These are phyloP conservation scores for Skeletonema grethae DNA, from an alignment of 108 stramenopile species.

Conservation along the genomic window DNA sequence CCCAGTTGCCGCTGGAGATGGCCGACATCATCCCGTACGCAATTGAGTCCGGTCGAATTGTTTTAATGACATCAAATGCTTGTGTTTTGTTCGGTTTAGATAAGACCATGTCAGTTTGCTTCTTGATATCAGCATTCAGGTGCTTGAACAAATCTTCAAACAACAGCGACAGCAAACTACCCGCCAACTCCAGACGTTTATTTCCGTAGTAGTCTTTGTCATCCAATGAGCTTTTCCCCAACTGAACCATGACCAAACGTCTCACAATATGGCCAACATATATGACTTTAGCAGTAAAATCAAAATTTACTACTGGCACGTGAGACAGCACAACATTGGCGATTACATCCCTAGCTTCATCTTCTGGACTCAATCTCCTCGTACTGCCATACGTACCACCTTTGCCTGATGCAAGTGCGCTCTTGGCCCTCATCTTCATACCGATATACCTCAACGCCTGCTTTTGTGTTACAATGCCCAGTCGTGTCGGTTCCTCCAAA, in stretches of 20 bases:
- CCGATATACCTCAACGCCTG: slow-evolving; percentile 94
- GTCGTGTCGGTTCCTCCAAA: slow-evolving; percentile 86
- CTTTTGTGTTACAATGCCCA: slow-evolving; percentile 90
- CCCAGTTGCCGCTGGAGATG: slow-evolving; percentile 98
- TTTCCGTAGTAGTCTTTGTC: slow-evolving; percentile 99
- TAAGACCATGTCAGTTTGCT: slow-evolving; percentile 93
- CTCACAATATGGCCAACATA: slow-evolving; percentile 96
- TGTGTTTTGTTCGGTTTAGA: slow-evolving; percentile 93
- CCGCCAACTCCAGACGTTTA: slow-evolving; percentile 97
- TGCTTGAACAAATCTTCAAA: slow-evolving; percentile 99
- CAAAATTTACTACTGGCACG: slow-evolving; percentile 91
- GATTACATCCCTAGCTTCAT: slow-evolving; percentile 97
- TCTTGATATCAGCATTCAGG: slow-evolving; percentile 94
- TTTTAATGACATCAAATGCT: slow-evolving; percentile 95
- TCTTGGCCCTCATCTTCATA: slow-evolving; percentile 87
- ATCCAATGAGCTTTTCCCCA: slow-evolving; percentile 89
- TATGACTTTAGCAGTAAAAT: slow-evolving; percentile 90
- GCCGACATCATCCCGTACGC: slow-evolving; percentile 96
- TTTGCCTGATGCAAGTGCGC: slow-evolving; percentile 41
- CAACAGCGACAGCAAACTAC: slow-evolving; percentile 92
- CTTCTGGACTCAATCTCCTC: slow-evolving; percentile 70
- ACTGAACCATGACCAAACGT: slow-evolving; percentile 86
- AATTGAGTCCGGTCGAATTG: slow-evolving; percentile 90
- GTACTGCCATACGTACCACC: slow-evolving; percentile 50
- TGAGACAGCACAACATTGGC: slow-evolving; percentile 94